Percentiles rank a stretch among this genome's conserved stretches.
These are phyloP conservation scores for Poa pratensis DNA, from an alignment of 176 grass and related monocot genomes.

Conservation along the genomic window DNA sequence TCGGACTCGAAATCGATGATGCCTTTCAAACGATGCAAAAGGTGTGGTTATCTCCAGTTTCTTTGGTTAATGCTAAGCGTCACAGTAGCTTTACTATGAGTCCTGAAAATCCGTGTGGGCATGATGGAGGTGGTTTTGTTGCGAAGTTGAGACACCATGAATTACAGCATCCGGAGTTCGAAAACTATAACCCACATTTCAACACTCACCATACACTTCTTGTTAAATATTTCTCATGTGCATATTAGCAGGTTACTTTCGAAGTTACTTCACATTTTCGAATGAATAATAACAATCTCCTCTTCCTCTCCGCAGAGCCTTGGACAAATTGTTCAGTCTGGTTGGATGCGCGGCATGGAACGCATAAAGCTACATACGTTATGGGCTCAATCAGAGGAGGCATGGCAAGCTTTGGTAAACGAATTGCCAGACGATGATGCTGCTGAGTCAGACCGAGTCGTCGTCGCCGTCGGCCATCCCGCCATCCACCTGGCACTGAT, in stretches of 20 bases:
- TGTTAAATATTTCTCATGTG: background rate
- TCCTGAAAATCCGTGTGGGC: background rate
- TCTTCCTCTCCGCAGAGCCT: constrained; percentile 45
- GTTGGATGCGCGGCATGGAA: constrained; percentile 73
- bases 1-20: constrained; percentile 79
- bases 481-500: constrained; percentile 65
- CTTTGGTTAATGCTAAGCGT: background rate
- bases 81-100: background rate
- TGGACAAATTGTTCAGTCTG: constrained; percentile 54
- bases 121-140: background rate
- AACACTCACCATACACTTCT: background rate
- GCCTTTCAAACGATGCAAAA: constrained; percentile 63
- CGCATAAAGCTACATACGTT: constrained; percentile 47
- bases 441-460: constrained; percentile 41
- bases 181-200: background rate
- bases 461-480: constrained; percentile 75
- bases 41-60: constrained; percentile 47
- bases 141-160: background rate
- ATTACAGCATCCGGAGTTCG: background rate
- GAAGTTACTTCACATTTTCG: background rate
- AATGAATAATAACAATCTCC: background rate
- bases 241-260: background rate
- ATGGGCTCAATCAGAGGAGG: constrained; percentile 64
- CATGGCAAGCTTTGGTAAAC: constrained; percentile 66
- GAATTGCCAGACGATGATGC: constrained; percentile 56